Percentiles rank a stretch among this genome's conserved stretches.
Conservation (phyloP, 108 stramenopile species). For the Stephanodiscus minutulus region DNA sequence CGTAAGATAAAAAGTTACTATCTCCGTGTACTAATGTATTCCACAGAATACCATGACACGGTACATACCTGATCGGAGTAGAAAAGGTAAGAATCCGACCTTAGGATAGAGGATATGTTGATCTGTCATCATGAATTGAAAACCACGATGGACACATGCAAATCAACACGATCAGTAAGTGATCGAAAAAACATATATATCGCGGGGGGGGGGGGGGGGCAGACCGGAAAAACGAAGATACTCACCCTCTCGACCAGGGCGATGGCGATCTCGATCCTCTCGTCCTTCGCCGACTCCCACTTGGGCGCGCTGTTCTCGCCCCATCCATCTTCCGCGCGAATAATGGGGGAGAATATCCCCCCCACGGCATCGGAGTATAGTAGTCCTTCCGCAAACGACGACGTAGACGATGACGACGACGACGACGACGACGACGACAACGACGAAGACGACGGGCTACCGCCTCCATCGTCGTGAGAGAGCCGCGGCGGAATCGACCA, state of each 20-base stretch:
- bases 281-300: constrained; percentile 12
- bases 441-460: background rate
- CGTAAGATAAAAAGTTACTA: no score
- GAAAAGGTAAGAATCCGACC: constrained; percentile 72
- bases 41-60: background rate
- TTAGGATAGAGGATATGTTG: constrained; percentile 71
- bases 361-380: background rate
- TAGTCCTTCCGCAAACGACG: background rate
- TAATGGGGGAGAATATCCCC: constrained; percentile 8
- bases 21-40: no score
- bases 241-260: constrained; percentile 37
- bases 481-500: background rate
- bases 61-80: constrained; percentile 73
- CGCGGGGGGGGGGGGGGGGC: no score
- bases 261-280: constrained; percentile 42
- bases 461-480: background rate
- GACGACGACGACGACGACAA: background rate
- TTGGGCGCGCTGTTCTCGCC: no score
- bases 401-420: background rate
- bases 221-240: no score
- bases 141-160: background rate
- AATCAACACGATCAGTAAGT: no score
- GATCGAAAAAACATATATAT: no score
- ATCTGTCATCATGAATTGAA: no score
- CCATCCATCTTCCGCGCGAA: background rate